These are phyloP conservation scores for Coemansia sp. DNA, from an alignment of 192 early-diverging fungal genomes.

Conservation along the genomic window DNA sequence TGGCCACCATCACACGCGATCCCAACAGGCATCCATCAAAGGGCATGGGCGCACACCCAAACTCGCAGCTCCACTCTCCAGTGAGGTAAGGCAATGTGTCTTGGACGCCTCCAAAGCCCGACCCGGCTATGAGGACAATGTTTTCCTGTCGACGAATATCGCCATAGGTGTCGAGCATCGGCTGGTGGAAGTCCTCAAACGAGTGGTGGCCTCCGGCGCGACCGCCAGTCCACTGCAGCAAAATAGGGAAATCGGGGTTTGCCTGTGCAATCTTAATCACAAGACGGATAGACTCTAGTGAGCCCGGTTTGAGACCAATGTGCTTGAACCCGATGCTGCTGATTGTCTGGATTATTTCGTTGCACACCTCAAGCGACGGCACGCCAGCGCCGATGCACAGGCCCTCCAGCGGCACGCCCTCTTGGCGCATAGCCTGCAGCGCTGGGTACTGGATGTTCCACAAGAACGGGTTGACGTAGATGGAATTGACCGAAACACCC, in stretches of 20 bases:
- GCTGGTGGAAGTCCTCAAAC: slow-evolving; percentile 92
- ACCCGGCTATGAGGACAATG: slow-evolving; percentile 85
- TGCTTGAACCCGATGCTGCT: slow-evolving; percentile 72
- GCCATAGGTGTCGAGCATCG: slow-evolving; percentile 70
- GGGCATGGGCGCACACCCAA: slow-evolving; percentile 88
- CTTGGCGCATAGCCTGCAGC: slow-evolving; percentile 73
- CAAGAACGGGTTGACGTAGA: slow-evolving; percentile 85
- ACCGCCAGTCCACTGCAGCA: slow-evolving; percentile 97
- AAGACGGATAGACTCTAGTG: slow-evolving; percentile 70
- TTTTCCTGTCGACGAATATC: slow-evolving; percentile 80
- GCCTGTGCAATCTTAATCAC: slow-evolving; percentile 79
- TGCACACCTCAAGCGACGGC: slow-evolving; percentile 75
- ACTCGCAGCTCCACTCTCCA: slow-evolving; percentile 83
- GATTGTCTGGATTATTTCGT: slow-evolving; percentile 71
- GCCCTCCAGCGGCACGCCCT: slow-evolving; percentile 87
- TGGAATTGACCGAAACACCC: slow-evolving; percentile 81
- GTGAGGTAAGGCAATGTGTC: slow-evolving; percentile 91
- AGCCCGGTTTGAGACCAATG: slow-evolving; percentile 84
- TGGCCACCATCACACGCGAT: slow-evolving; percentile 92
- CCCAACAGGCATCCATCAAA: slow-evolving; percentile 91
- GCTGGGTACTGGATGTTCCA: slow-evolving; percentile 87
- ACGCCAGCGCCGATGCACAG: slow-evolving; percentile 85
- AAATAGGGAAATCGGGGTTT: slow-evolving; percentile 77
- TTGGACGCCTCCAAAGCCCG: slow-evolving; percentile 84
- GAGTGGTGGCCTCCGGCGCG: slow-evolving; percentile 95